Evolutionary conservation across 495 filamentous ascomycete genomes (phyloP).

Genomic region (Coniosporium apollinis): DNA sequence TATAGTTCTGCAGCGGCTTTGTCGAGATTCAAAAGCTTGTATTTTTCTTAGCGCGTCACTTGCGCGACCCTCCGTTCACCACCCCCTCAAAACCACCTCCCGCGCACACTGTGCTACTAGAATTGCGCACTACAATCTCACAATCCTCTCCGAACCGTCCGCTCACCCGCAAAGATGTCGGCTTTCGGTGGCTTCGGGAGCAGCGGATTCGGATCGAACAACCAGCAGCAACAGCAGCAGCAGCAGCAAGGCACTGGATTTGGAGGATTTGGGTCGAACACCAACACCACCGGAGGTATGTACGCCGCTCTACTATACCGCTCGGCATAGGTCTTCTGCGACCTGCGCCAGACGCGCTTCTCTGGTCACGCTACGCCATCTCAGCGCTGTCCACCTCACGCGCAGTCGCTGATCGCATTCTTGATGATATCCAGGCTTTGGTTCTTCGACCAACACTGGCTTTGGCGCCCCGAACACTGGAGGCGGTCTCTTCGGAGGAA

Average conservation of each 20-base stretch:
- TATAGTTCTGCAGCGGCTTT: too few species aligned
- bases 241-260: constrained; percentile 16
- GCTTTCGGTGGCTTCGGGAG: constrained; percentile 45
- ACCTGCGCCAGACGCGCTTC: constrained; percentile 8
- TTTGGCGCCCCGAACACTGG: constrained; percentile 27
- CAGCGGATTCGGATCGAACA: constrained; percentile 37
- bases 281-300: constrained; percentile 8
- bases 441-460: constrained; percentile 28
- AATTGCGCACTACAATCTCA: constrained; percentile 16
- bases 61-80: too few species aligned
- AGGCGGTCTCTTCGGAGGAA: constrained; percentile 33
- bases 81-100: too few species aligned
- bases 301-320: background rate
- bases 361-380: constrained; percentile 8
- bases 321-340: background rate
- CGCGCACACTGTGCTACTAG: constrained; percentile 1
- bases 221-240: constrained; percentile 21
- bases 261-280: constrained; percentile 14
- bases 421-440: constrained; percentile 39
- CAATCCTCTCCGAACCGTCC: constrained; percentile 77
- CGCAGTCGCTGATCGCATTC: constrained; percentile 16
- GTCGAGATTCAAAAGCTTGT: too few species aligned
- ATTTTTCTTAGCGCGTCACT: too few species aligned
- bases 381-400: constrained; percentile 16
- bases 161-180: too few species aligned